Evolutionary conservation across 2,329 filamentous ascomycete species (phyloP).

Genomic region (Colletotrichum karsti): DNA sequence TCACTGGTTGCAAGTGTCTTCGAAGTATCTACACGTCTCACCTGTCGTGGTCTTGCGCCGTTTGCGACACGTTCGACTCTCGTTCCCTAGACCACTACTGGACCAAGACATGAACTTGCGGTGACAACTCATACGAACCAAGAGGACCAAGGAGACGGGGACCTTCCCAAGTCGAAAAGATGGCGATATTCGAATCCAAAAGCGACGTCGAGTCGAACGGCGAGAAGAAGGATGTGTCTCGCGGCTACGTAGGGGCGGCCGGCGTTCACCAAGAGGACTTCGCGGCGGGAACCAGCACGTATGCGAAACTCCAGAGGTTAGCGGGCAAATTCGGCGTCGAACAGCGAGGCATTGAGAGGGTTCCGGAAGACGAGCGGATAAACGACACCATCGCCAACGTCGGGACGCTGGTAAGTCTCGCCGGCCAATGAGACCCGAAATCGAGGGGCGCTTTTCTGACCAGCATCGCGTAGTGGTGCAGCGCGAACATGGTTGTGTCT

Average conservation of each 20-base stretch:
- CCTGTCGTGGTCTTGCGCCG: background rate
- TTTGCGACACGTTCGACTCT: background rate
- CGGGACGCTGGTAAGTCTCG: slow-evolving; percentile 72
- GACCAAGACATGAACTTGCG: slow-evolving; percentile 11
- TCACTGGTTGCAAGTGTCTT: slow-evolving; percentile 4
- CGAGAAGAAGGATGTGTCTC: slow-evolving; percentile 20
- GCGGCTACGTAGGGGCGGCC: slow-evolving; percentile 8
- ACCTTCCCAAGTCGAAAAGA: background rate
- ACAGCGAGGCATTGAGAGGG: slow-evolving; percentile 79
- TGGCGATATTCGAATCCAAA: slow-evolving; percentile 25
- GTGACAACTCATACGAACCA: background rate
- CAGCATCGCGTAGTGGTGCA: slow-evolving; percentile 62
- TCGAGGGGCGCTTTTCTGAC: background rate
- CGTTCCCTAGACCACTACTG: background rate
- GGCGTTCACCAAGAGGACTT: slow-evolving; percentile 15
- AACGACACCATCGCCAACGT: slow-evolving; percentile 73
- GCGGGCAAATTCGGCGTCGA: slow-evolving; percentile 75
- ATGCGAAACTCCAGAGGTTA: slow-evolving; percentile 61
- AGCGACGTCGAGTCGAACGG: slow-evolving; percentile 23
- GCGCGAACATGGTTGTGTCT: slow-evolving; percentile 81
- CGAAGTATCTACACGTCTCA: slow-evolving; percentile 8
- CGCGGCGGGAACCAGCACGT: slow-evolving; percentile 27
- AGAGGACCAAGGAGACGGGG: background rate
- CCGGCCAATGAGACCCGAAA: background rate
- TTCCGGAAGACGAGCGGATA: slow-evolving; percentile 74